Percentiles rank a stretch among this genome's conserved stretches.
These are phyloP conservation scores for Didymella glomerata DNA, from an alignment of 2,329 filamentous ascomycete genomes.

Conservation along the genomic window DNA sequence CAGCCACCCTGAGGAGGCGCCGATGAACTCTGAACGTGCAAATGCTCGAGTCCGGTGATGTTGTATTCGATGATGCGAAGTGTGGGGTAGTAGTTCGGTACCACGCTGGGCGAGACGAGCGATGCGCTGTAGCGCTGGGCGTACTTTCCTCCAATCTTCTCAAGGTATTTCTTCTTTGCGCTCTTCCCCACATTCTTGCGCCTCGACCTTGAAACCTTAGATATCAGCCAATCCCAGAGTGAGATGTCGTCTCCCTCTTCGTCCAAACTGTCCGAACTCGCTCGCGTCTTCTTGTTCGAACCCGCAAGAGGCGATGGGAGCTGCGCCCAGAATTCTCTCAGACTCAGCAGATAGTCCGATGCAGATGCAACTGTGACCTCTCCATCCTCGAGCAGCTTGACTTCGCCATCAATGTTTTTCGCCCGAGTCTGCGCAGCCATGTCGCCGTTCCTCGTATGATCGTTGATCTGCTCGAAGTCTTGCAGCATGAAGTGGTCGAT, in stretches of 20 bases:
- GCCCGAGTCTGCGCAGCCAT: slow-evolving; percentile 46
- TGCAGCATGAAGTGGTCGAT: slow-evolving; percentile 96
- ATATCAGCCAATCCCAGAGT: slow-evolving; percentile 33
- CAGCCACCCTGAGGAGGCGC: slow-evolving; percentile 14
- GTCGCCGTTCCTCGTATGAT: slow-evolving; percentile 58
- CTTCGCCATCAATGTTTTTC: slow-evolving; percentile 55
- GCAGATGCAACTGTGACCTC: slow-evolving; percentile 72
- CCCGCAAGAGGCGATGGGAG: slow-evolving; percentile 63
- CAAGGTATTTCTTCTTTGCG: slow-evolving; percentile 65
- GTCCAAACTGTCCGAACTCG: slow-evolving; percentile 14
- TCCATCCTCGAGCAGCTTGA: slow-evolving; percentile 47
- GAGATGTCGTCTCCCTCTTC: slow-evolving; percentile 33
- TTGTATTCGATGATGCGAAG: slow-evolving; percentile 96
- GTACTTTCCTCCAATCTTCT: slow-evolving; percentile 79
- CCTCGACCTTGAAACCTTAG: slow-evolving; percentile 19
- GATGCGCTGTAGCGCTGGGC: slow-evolving; percentile 86
- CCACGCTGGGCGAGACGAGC: slow-evolving; percentile 83
- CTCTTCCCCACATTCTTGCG: slow-evolving; percentile 38
- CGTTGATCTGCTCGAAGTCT: slow-evolving; percentile 78
- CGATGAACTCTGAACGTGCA: slow-evolving; percentile 22
- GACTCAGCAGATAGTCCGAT: slow-evolving; percentile 79
- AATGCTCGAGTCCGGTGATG: slow-evolving; percentile 74
- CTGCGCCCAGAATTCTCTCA: slow-evolving; percentile 79
- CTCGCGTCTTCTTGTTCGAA: slow-evolving; percentile 26
- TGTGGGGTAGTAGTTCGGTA: slow-evolving; percentile 92